phyloP scores from a whole-genome alignment of 1,139 yeast species.

The Magnusiomyces clavatus region DNA sequence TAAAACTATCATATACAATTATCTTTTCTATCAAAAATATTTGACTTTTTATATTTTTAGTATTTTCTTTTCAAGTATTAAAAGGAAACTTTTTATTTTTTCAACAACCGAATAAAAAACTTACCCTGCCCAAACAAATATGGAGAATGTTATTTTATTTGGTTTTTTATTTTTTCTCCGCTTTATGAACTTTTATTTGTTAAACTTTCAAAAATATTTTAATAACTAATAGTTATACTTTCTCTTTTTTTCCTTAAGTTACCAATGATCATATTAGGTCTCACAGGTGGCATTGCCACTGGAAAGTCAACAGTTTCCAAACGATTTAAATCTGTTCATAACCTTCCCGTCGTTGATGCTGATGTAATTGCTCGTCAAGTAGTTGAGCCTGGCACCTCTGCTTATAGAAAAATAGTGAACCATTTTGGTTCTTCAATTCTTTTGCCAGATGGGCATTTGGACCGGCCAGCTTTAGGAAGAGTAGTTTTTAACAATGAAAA shows the following conservation, averaged over 20 bases:
- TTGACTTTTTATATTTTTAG: neutral
- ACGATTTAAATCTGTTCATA: slow-evolving; percentile 44
- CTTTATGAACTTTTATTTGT: neutral
- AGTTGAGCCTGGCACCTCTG: slow-evolving; percentile 70
- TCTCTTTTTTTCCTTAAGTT: neutral
- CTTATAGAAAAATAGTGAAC: slow-evolving; percentile 56
- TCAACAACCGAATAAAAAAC: neutral
- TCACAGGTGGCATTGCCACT: slow-evolving; percentile 94
- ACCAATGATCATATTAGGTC: slow-evolving; percentile 76
- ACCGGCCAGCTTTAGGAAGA: slow-evolving; percentile 64
- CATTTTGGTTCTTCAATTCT: slow-evolving; percentile 53
- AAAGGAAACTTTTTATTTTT: no score
- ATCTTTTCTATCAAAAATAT: no score
- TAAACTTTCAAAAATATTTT: neutral
- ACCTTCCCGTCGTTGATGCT: slow-evolving; percentile 70
- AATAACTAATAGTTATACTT: no score
- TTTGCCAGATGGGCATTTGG: slow-evolving; percentile 39
- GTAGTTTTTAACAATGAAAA: slow-evolving; percentile 70
- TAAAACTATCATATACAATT: no score
- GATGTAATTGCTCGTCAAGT: slow-evolving; percentile 81
- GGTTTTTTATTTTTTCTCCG: no score
- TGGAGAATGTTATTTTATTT: neutral
- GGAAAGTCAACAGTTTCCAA: slow-evolving; percentile 90
- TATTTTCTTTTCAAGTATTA: neutral
- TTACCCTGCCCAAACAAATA: neutral